Evolutionary conservation across 306 rosid genomes (phyloP).

Genomic region (Prunus persica): DNA sequence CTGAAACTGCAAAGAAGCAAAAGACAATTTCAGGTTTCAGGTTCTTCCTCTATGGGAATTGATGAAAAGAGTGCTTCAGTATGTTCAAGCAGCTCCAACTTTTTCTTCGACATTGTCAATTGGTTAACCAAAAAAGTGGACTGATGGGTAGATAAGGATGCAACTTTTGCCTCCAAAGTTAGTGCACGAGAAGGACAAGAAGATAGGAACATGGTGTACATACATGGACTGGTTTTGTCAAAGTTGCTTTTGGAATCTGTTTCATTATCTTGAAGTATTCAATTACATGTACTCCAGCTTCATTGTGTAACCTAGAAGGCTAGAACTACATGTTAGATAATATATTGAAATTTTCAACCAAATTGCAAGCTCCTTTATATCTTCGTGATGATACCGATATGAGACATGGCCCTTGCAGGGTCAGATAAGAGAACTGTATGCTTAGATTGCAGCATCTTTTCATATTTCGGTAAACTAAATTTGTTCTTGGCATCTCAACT

Average conservation of each 20-base stretch:
- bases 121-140: not conserved
- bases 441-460: not conserved
- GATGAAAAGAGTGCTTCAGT: not conserved
- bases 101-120: not conserved
- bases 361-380: not conserved
- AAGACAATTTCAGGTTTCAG: not conserved
- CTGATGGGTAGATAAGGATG: not conserved
- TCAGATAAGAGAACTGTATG: not conserved
- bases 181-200: not conserved
- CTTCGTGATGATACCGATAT: not conserved
- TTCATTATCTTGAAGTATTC: not conserved
- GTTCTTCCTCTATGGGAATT: not conserved
- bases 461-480: not conserved
- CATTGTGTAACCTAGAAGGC: not conserved
- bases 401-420: not conserved
- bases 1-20: not conserved
- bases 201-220: not conserved
- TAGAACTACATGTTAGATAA: not conserved
- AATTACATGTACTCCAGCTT: not conserved
- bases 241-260: not conserved
- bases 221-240: not conserved
- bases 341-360: not conserved
- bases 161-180: not conserved
- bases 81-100: not conserved
- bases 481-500: not conserved